Evolutionary conservation across 345 rosid genomes (phyloP).

Genomic region (Aegle marmelos): DNA sequence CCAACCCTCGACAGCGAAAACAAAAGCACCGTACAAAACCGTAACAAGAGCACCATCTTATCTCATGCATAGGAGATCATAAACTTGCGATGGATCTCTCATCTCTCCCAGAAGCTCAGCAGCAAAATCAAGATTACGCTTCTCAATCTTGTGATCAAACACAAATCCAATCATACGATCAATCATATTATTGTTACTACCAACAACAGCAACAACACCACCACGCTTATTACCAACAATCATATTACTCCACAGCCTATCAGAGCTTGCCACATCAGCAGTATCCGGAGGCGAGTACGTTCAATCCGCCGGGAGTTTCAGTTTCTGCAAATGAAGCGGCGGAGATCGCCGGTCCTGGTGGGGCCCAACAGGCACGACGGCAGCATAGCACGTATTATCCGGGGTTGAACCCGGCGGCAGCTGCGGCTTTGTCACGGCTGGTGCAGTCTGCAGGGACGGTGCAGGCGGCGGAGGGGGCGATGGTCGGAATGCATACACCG

Average conservation of each 20-base stretch:
- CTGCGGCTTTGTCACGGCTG: conserved; percentile 19
- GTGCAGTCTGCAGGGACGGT: not conserved
- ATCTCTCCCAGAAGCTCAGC: not conserved
- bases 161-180: conserved; percentile 11
- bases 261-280: conserved; percentile 5
- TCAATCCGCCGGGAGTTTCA: not conserved
- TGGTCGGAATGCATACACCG: conserved; percentile 19
- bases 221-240: conserved; percentile 8
- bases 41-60: not conserved
- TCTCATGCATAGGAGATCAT: not conserved
- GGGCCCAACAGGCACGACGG: not conserved
- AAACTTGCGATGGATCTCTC: not conserved
- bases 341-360: conserved; percentile 6
- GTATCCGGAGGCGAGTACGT: not conserved
- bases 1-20: not conserved
- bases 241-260: not conserved
- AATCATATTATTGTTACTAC: conserved; percentile 9
- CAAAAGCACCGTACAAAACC: not conserved
- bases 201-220: not conserved
- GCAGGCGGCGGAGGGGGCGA: conserved; percentile 1
- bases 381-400: conserved; percentile 7
- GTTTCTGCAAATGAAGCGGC: not conserved
- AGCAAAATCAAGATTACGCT: not conserved
- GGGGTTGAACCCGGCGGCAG: too few relatives aligned
- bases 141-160: conserved; percentile 11